Evolutionary conservation across 2,329 filamentous ascomycete genomes (phyloP).

Genomic region (Orbilia ellipsospora): DNA sequence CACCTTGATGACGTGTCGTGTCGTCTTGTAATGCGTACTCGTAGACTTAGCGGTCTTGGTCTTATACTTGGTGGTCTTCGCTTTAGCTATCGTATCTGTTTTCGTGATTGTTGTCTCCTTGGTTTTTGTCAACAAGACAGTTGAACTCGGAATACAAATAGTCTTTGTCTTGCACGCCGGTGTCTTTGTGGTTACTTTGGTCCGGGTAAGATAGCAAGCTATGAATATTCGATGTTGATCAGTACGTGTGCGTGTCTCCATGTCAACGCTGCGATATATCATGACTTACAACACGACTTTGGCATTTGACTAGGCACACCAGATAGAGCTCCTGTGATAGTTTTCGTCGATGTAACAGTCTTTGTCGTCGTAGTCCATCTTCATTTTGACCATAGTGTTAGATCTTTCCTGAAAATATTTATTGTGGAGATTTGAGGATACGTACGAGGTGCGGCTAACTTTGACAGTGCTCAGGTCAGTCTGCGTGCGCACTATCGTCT

Average conservation of each 20-base stretch:
- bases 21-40: conserved; percentile 1
- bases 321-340: not conserved
- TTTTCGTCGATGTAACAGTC: conserved; percentile 1
- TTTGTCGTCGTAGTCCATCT: not conserved
- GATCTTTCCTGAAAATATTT: no score
- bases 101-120: conserved; percentile 1
- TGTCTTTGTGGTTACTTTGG: not conserved
- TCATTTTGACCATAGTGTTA: no score
- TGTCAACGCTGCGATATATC: not conserved
- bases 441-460: not conserved
- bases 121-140: not conserved
- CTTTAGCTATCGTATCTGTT: conserved; percentile 1
- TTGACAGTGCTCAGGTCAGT: conserved; percentile 5
- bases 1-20: not conserved
- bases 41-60: not conserved
- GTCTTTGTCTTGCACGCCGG: conserved; percentile 12
- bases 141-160: not conserved
- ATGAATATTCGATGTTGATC: not conserved
- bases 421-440: not conserved
- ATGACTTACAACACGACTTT: not conserved
- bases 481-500: not conserved
- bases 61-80: not conserved
- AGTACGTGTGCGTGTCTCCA: no score
- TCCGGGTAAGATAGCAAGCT: conserved; percentile 6
- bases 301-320: not conserved